Evolutionary conservation across 345 rosid genomes (phyloP).

Genomic region (Pistacia atlantica): DNA sequence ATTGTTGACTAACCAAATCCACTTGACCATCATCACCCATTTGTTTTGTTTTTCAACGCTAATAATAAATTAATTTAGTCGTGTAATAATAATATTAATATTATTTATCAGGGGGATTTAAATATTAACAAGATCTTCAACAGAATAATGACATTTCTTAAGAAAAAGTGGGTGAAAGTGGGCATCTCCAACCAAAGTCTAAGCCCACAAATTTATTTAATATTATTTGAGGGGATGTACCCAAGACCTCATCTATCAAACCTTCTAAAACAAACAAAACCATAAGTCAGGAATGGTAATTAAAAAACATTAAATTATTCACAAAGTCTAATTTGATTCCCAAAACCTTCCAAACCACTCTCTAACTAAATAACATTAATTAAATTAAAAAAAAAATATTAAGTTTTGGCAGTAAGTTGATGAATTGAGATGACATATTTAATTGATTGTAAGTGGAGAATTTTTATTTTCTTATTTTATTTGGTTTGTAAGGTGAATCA

Average conservation of each 20-base stretch:
- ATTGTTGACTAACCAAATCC: constrained; percentile 33
- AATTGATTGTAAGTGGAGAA: constrained; percentile 12
- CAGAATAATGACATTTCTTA: constrained; percentile 17
- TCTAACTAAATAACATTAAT: not conserved
- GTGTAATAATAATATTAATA: not conserved
- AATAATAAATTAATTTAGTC: constrained; percentile 2
- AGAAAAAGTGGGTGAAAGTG: constrained; percentile 29
- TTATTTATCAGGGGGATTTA: constrained; percentile 13
- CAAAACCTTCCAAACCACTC: constrained; percentile 33
- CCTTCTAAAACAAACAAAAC: constrained; percentile 14
- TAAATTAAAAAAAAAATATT: not conserved
- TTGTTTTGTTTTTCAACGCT: constrained; percentile 25
- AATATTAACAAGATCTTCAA: constrained; percentile 9
- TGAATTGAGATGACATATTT: constrained; percentile 11
- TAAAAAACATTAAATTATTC: not conserved
- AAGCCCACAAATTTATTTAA: constrained; percentile 14
- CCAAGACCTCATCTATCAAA: not conserved
- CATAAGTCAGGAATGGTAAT: constrained; percentile 19
- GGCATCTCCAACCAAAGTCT: constrained; percentile 35
- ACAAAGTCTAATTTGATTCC: constrained; percentile 41
- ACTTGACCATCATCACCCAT: constrained; percentile 14
- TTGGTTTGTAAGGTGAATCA: constrained; percentile 5
- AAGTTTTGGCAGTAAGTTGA: constrained; percentile 9
- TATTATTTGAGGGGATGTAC: not conserved
- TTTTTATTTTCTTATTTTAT: not conserved